Evolutionary conservation across 805 yeast species (phyloP).

Genomic region (Candida piceae): DNA sequence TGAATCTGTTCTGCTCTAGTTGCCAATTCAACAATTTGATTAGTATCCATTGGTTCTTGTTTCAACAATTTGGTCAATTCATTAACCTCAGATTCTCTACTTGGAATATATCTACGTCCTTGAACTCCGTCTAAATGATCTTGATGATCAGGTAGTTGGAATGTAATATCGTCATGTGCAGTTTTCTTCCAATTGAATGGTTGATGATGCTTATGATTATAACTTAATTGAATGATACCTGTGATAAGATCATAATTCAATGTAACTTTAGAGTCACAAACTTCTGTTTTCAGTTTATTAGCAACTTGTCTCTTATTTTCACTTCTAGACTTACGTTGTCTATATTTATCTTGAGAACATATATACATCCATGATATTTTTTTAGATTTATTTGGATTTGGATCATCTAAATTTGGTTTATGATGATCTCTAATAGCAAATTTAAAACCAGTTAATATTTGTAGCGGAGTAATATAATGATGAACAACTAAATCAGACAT

Average conservation of each 20-base stretch:
- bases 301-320: slow-evolving; percentile 32
- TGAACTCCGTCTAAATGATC: slow-evolving; percentile 8
- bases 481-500: slow-evolving; percentile 33
- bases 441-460: slow-evolving; percentile 36
- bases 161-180: slow-evolving; percentile 14
- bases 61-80: slow-evolving; percentile 18
- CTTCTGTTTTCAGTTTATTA: slow-evolving; percentile 37
- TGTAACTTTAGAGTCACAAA: slow-evolving; percentile 36
- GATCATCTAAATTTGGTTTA: slow-evolving; percentile 27
- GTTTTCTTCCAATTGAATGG: slow-evolving; percentile 33
- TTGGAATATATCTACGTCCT: slow-evolving; percentile 12
- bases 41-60: slow-evolving; percentile 18
- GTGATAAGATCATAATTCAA: slow-evolving; percentile 34
- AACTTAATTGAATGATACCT: slow-evolving; percentile 33
- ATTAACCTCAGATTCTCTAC: slow-evolving; percentile 15
- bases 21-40: slow-evolving; percentile 21
- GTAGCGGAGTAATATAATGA: slow-evolving; percentile 36
- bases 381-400: slow-evolving; percentile 35
- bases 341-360: slow-evolving; percentile 39
- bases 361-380: slow-evolving; percentile 40
- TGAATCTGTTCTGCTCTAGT: slow-evolving; percentile 21
- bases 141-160: slow-evolving; percentile 12
- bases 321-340: slow-evolving; percentile 39
- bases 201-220: slow-evolving; percentile 36
- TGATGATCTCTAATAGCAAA: slow-evolving; percentile 43